Evolutionary conservation across 1,284 basidiomycete species (phyloP), one percentile per base, ranked within the genome.

Genomic region (Ganoderma meredithae): DNA sequence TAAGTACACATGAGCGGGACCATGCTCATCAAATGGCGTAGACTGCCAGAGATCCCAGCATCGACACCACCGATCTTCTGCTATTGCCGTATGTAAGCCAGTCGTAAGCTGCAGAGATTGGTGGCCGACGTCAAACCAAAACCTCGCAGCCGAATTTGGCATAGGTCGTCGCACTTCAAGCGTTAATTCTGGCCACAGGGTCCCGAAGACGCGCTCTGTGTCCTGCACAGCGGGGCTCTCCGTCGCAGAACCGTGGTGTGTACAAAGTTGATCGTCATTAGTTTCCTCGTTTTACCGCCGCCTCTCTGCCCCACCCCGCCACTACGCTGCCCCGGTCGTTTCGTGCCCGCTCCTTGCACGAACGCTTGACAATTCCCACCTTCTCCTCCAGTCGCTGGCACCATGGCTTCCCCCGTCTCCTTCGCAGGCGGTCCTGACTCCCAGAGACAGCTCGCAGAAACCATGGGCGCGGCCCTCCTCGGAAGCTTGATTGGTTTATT

Each of bases 391-490:
- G 7, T 2, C 6, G 3, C 27, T 31, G 27, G 27, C 36, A 58
- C 33, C 27, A 63, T 63, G 61, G 12, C 36, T 19, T 40, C 39
- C 19, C 17, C 58, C 53, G 36, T 22, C 60, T 41, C 43, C 43
- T 1, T 49, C 58, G 36, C 27, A 10, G 55, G 8, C n/a, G 36
- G 27, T 36, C 52, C 59, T 56, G 56, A 67, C 44, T 62, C 13
- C 33, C 43, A 63, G 5, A 63, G 33, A 15, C 56, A 63, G 62
- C 66, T 63, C 40, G 66, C 56, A 39, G 61, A 67, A 7, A 69
- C 69, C 49, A 66, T 70, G 64, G 71, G 71, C 27, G 67, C 71
- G 13, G 69, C 71, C 5, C 71, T 72, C 60, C 12, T 72, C 25
- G 71, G 71, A 49, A 70, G 71, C 49, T 47, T 72, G 44, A 36